A percentile compares a stretch with the other conserved stretches of the same genome.
These are phyloP conservation scores for Plasmodium chabaudi DNA, from an alignment of 169 alveolate species.

Conservation along the genomic window DNA sequence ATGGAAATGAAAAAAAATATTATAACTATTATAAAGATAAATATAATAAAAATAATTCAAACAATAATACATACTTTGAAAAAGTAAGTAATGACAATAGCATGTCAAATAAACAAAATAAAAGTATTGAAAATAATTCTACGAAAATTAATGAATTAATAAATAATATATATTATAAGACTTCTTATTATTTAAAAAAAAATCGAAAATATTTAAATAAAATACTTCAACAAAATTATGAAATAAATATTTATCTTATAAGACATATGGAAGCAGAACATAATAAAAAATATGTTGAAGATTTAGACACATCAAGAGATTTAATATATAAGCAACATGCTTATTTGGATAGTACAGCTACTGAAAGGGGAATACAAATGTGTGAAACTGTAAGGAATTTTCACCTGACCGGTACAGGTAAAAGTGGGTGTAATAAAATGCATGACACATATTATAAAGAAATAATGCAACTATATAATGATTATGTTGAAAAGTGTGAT, in stretches of 20 bases:
- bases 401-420: background rate
- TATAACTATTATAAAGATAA: background rate
- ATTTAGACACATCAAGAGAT: slow-evolving; percentile 22
- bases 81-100: background rate
- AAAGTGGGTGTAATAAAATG: slow-evolving; percentile 5
- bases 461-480: slow-evolving; percentile 34
- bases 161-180: slow-evolving; percentile 47
- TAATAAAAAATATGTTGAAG: slow-evolving; percentile 37
- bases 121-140: background rate
- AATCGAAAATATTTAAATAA: slow-evolving; percentile 57
- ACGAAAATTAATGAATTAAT: slow-evolving; percentile 26
- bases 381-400: background rate
- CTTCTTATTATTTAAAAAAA: slow-evolving; percentile 36
- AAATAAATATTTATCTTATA: slow-evolving; percentile 43
- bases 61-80: background rate
- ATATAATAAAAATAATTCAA: background rate
- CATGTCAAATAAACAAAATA: background rate
- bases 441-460: slow-evolving; percentile 14
- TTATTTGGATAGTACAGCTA: slow-evolving; percentile 35
- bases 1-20: background rate
- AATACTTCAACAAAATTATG: slow-evolving; percentile 32
- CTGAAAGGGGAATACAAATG: slow-evolving; percentile 49
- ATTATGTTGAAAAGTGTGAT: background rate
- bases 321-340: slow-evolving; percentile 17
- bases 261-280: slow-evolving; percentile 75